Evolutionary conservation across 345 rosid genomes (phyloP), one percentile per base, ranked within the genome.

Genomic region (Populus tremula): DNA sequence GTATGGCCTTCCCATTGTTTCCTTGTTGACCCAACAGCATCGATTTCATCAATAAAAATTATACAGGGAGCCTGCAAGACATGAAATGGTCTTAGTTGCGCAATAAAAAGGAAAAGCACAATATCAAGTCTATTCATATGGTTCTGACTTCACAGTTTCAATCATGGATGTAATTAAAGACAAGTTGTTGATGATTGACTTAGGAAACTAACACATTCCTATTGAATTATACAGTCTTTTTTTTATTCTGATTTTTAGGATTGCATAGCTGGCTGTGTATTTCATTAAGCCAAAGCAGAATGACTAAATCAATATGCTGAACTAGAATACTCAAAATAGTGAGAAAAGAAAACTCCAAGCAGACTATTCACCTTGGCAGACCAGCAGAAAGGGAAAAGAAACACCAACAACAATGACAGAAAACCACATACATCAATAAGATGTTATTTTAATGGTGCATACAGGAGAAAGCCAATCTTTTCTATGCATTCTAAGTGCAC

Each of bases 1-100:
- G 99, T 93, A 85, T 96, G 97, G 77, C 98, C 98, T 87, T 96
- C 98, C 99, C 98, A 93, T 85, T 93, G 98, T 81, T 93, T 96
- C 79, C 99, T 85, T 11, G 98, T 93, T 33, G 99, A 93, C 63
- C 99, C 99, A 84, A 96, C 96, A 41, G 97, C 98, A 83, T 96
- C 98, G 75, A 93, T 96, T 87, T 96, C 99, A 84, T 96, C 99
- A 78, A 96, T 96, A 83, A 96, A 96, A 82, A 96, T 88, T 71
- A 96, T 96, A 82, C 99, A 93, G 47, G 99, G 99, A 54, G 99
- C 98, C 99, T 94, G 80, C 72, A 38, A 80, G 68, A 81, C 80
- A 74, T 8, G 12, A 74, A 66, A 59, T 4, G 29, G 29, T 5
- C 9, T 80, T 72, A 78, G 61, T 56, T 5, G 61, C 9, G 13